Percentiles rank a stretch among this genome's conserved stretches.
These are phyloP conservation scores for Ustilago sp. DNA, from an alignment of 1,284 basidiomycete genomes.

Conservation along the genomic window DNA sequence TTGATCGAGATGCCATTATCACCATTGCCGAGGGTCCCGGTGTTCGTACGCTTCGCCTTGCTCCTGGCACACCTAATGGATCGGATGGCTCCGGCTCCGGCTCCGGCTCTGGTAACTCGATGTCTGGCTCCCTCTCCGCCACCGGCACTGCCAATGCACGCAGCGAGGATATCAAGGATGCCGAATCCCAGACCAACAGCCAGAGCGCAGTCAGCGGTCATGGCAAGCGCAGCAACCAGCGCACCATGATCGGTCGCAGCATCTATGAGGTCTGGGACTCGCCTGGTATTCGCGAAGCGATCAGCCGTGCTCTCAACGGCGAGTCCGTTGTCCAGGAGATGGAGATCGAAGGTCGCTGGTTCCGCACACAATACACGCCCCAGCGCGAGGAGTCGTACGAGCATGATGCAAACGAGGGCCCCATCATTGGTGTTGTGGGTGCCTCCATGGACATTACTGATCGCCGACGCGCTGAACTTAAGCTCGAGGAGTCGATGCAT, in stretches of 20 bases:
- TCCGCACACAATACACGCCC: constrained; percentile 63
- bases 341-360: constrained; percentile 65
- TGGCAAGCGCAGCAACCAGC: constrained; percentile 39
- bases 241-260: constrained; percentile 58
- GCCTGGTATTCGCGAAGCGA: constrained; percentile 54
- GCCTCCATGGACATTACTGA: constrained; percentile 70
- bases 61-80: constrained; percentile 58
- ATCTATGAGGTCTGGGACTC: constrained; percentile 63
- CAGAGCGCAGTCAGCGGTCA: constrained; percentile 48
- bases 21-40: constrained; percentile 65
- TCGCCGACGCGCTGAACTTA: constrained; percentile 64
- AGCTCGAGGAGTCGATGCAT: constrained; percentile 65
- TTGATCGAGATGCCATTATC: constrained; percentile 59
- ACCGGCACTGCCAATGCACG: constrained; percentile 18
- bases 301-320: constrained; percentile 56
- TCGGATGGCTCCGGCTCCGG: constrained; percentile 50
- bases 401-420: constrained; percentile 44
- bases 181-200: constrained; percentile 51
- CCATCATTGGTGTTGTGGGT: constrained; percentile 68
- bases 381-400: constrained; percentile 53
- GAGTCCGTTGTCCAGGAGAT: constrained; percentile 63
- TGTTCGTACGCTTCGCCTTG: constrained; percentile 60
- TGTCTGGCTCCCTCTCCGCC: constrained; percentile 34
- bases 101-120: constrained; percentile 41
- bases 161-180: constrained; percentile 47